A percentile compares a stretch with the other conserved stretches of the same genome.
These are phyloP conservation scores for Iberis pinnata DNA, from an alignment of 345 rosid species.

Conservation along the genomic window DNA sequence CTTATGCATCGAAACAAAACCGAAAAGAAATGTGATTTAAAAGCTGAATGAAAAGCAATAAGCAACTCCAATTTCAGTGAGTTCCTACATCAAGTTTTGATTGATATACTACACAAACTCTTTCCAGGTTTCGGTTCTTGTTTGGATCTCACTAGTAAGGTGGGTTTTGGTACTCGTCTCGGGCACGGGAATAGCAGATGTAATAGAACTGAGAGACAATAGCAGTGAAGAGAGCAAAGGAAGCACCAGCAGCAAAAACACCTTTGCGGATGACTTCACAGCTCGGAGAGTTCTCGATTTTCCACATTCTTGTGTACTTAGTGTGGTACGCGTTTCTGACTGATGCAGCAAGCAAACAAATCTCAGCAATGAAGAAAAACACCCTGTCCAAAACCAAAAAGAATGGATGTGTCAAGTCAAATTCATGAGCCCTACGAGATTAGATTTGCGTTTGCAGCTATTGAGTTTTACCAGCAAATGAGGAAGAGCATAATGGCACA, in stretches of 20 bases:
- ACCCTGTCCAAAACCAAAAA: constrained; percentile 41
- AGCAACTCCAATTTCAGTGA: constrained; percentile 9
- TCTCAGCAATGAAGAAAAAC: constrained; percentile 76
- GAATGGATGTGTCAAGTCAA: background rate
- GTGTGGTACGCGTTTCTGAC: constrained; percentile 84
- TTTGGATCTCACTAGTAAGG: constrained; percentile 16
- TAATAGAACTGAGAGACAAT: constrained; percentile 76
- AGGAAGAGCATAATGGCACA: constrained; percentile 79
- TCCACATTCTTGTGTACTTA: constrained; percentile 40
- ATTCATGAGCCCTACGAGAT: too few species aligned
- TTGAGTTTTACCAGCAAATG: constrained; percentile 47
- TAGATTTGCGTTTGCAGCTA: too few species aligned
- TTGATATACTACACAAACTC: constrained; percentile 7
- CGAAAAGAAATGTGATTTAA: background rate
- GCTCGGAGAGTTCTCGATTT: constrained; percentile 30
- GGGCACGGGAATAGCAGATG: constrained; percentile 59
- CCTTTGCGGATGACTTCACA: constrained; percentile 77
- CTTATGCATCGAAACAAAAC: constrained; percentile 20
- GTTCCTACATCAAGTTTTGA: background rate
- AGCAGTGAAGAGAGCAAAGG: constrained; percentile 70
- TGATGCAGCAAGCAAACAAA: constrained; percentile 78
- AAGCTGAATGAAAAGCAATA: constrained; percentile 9
- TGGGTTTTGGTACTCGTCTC: constrained; percentile 30
- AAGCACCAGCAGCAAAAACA: constrained; percentile 86
- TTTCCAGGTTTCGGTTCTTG: background rate